Percentiles rank a stretch among this genome's conserved stretches.
Evolutionary conservation across 345 rosid genomes (phyloP).

Genomic region (Salix exigua): DNA sequence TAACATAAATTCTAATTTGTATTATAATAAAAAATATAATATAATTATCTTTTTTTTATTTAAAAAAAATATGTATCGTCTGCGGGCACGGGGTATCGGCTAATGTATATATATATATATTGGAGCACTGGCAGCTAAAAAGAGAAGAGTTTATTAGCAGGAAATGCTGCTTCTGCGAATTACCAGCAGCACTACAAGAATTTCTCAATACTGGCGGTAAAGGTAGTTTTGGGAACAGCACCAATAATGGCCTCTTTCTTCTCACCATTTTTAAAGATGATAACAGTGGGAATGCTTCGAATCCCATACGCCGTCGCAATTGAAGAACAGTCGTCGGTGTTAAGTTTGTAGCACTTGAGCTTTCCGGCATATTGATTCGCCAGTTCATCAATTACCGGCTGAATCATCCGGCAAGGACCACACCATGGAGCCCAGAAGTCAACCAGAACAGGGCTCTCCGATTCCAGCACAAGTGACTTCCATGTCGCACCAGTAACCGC

Average conservation of each 20-base stretch:
- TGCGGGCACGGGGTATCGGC: too few relatives aligned
- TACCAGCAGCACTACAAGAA: slow-evolving; percentile 29
- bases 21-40: too few relatives aligned
- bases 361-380: slow-evolving; percentile 45
- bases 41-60: too few relatives aligned
- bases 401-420: slow-evolving; percentile 54
- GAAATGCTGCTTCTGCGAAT: slow-evolving; percentile 1
- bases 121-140: not conserved
- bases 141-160: not conserved
- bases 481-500: slow-evolving; percentile 35
- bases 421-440: slow-evolving; percentile 65
- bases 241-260: slow-evolving; percentile 49
- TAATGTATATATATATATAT: slow-evolving; percentile 11
- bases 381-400: slow-evolving; percentile 41
- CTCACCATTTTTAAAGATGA: slow-evolving; percentile 46
- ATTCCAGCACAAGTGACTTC: slow-evolving; percentile 36
- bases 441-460: slow-evolving; percentile 37
- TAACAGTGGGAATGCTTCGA: slow-evolving; percentile 52
- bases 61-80: too few relatives aligned
- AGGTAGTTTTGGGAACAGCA: slow-evolving; percentile 44
- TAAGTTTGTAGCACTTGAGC: slow-evolving; percentile 44
- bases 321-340: slow-evolving; percentile 44
- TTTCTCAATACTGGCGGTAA: slow-evolving; percentile 39
- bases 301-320: slow-evolving; percentile 41
- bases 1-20: too few relatives aligned